A percentile compares a stretch with the other conserved stretches of the same genome.
phyloP scores from a whole-genome alignment of 2,329 filamentous ascomycete species.

The Diaporthe sp. region DNA sequence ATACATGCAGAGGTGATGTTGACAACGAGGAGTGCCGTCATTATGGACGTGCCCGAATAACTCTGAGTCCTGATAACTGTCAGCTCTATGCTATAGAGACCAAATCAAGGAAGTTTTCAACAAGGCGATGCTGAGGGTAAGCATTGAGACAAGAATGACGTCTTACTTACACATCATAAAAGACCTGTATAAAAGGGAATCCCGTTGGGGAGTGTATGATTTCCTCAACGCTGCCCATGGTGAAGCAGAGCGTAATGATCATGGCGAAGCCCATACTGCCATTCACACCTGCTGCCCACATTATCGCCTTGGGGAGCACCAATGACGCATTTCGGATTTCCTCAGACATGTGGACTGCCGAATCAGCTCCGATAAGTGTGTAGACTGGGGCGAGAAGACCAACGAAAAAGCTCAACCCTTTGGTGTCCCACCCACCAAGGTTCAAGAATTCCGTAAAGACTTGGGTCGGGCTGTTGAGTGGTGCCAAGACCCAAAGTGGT shows the following conservation, averaged over 20 bases:
- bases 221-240: constrained; percentile 50
- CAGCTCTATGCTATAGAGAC: background rate
- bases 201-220: constrained; percentile 56
- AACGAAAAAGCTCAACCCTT: constrained; percentile 61
- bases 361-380: constrained; percentile 54
- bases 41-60: constrained; percentile 62
- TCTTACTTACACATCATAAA: constrained; percentile 57
- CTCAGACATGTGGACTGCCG: constrained; percentile 55
- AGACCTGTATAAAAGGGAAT: constrained; percentile 73
- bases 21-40: constrained; percentile 64
- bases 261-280: constrained; percentile 55
- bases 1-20: constrained; percentile 64
- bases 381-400: constrained; percentile 58
- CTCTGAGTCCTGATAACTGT: constrained; percentile 53
- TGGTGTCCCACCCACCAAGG: constrained; percentile 61
- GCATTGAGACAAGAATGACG: rapidly evolving
- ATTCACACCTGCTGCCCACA: constrained; percentile 52
- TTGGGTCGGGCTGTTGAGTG: constrained; percentile 41
- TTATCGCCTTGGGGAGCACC: constrained; percentile 55
- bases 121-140: rapidly evolving
- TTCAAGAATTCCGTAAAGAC: constrained; percentile 64
- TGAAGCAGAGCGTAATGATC: constrained; percentile 55
- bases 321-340: constrained; percentile 54
- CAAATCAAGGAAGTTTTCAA: background rate
- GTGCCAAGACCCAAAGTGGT: constrained; percentile 48